Base-by-base conservation (phyloP, 2,329 filamentous ascomycete species). In the Cladosporium phlei region DNA sequence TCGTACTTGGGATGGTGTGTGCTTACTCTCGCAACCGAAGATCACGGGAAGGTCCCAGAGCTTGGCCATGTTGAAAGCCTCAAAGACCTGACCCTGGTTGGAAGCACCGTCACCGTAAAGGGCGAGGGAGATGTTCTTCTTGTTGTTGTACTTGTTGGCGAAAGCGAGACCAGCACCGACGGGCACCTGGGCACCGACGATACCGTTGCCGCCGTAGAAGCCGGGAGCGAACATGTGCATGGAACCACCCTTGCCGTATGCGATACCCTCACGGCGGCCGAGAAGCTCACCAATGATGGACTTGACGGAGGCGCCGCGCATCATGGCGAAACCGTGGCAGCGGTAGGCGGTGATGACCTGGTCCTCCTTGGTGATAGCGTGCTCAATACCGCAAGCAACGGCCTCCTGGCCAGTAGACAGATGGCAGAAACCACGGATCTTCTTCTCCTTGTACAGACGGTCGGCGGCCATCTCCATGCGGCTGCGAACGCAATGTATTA, bases 41-140 rank as follows among this genome's bases (percentile, higher is more conserved):
- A 98, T 85, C 59, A 90, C 82, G 46, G 93, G 93, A 38, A 98
- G 78, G 62, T 93, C 90, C 93, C 93, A 98, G 58, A 98, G 83
- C 81, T 97, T 97, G 55, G 93, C 93, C 93, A 98, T 98, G 84
- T 98, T 98, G 82, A 94, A 98, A 53, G 93, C 90, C 79, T 98
- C 93, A 65, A 98, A 98, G 61, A 98, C 93, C 75, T 98, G 93
- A 56, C 93, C 93, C 78, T 98, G 93, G 79, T 98, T 98, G 78
- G 85, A 88, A 57, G 93, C 93, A 78, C 93, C 93, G 37, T 48
- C 46, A 44, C 46, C 93, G 73, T 98, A 98, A 50, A 98, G 80
- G 56, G 91, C 82, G 59, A 98, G 79, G 54, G 85, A 86, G 54
- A 88, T 85, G 67, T 88, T 91, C 75, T 89, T 85, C 76, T 85